Evolutionary conservation across 2,329 filamentous ascomycete species (phyloP).

Genomic region (Thelonectria discophora): DNA sequence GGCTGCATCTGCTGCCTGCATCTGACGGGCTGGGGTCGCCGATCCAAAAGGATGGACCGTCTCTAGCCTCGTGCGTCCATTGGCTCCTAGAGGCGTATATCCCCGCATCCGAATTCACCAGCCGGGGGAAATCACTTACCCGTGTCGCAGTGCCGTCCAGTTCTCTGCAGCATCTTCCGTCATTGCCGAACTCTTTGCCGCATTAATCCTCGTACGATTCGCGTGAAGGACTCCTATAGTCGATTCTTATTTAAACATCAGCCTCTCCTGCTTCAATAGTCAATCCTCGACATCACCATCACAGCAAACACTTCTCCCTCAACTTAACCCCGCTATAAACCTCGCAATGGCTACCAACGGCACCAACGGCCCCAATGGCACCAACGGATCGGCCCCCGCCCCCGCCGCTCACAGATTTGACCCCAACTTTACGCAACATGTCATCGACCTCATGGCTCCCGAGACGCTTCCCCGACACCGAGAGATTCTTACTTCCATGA

Average conservation of each 20-base stretch:
- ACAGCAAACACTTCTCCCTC: background rate
- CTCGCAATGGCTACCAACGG: constrained; percentile 4
- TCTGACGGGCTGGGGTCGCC: constrained; percentile 7
- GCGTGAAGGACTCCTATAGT: constrained; percentile 1
- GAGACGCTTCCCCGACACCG: constrained; percentile 72
- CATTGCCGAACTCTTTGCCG: constrained; percentile 29
- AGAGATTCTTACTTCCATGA: constrained; percentile 69
- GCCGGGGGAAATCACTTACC: constrained; percentile 30
- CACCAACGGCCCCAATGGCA: constrained; percentile 20
- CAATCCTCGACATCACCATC: background rate
- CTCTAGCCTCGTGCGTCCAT: background rate
- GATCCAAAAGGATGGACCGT: constrained; percentile 2
- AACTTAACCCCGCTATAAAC: constrained; percentile 26
- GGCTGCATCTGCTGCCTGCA: constrained; percentile 6
- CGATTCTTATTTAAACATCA: constrained; percentile 9
- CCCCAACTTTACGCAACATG: constrained; percentile 78
- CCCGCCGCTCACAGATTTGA: constrained; percentile 62
- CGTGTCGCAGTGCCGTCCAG: background rate
- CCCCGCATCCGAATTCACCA: constrained; percentile 1
- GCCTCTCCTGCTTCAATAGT: constrained; percentile 1
- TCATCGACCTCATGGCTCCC: constrained; percentile 77
- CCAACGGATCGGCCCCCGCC: constrained; percentile 14
- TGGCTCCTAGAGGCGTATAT: background rate
- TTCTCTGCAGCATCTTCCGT: constrained; percentile 4
- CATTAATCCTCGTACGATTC: constrained; percentile 25